Percentiles rank a stretch among this genome's conserved stretches.
Evolutionary conservation across 306 rosid species (phyloP).

Genomic region (Coriaria nepalensis): DNA sequence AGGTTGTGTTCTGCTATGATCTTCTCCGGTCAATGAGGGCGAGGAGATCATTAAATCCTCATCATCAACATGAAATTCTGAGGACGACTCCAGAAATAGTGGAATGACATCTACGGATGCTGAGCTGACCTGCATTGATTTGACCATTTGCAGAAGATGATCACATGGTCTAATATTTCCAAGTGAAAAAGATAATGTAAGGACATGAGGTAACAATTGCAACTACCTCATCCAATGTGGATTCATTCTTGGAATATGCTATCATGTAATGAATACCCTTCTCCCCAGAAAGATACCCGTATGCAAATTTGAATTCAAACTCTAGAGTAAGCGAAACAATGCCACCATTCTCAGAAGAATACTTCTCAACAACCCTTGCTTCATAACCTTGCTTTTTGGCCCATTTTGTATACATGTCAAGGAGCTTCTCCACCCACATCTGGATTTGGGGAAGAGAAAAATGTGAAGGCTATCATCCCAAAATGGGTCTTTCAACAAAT

Average conservation of each 20-base stretch:
- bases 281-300: slow-evolving; percentile 79
- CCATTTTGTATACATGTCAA: slow-evolving; percentile 66
- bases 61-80: slow-evolving; percentile 35
- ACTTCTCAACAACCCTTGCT: slow-evolving; percentile 59
- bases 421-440: slow-evolving; percentile 65
- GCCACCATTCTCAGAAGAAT: slow-evolving; percentile 35
- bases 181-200: too few relatives aligned
- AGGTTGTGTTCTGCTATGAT: slow-evolving; percentile 22
- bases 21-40: slow-evolving; percentile 25
- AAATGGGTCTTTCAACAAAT: too few relatives aligned
- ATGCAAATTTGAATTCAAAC: slow-evolving; percentile 67
- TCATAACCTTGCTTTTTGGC: slow-evolving; percentile 53
- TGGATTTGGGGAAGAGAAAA: slow-evolving; percentile 17
- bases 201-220: neutral
- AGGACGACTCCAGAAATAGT: slow-evolving; percentile 33
- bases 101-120: slow-evolving; percentile 70
- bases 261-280: slow-evolving; percentile 55
- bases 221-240: slow-evolving; percentile 33
- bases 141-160: neutral
- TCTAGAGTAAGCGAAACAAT: slow-evolving; percentile 48
- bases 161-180: too few relatives aligned
- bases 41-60: slow-evolving; percentile 37
- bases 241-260: slow-evolving; percentile 29
- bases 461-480: too few relatives aligned
- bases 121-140: slow-evolving; percentile 32